These are phyloP conservation scores for Penicillium mononematosum DNA, from an alignment of 495 filamentous ascomycete species.

Conservation along the genomic window DNA sequence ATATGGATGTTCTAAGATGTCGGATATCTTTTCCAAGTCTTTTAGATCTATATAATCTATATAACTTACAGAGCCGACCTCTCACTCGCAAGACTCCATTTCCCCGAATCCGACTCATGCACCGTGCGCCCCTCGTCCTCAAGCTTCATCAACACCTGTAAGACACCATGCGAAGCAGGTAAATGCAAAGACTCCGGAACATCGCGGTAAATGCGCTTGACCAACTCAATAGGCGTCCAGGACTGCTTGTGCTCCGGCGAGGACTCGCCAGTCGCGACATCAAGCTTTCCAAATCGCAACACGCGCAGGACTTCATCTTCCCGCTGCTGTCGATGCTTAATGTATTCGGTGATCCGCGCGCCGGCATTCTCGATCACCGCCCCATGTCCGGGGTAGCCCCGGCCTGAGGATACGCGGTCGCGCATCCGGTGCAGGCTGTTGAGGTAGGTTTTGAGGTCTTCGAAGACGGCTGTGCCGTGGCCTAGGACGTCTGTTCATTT, in stretches of 20 bases:
- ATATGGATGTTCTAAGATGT: no score
- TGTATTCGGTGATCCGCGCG: conserved; percentile 73
- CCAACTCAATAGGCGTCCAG: conserved; percentile 77
- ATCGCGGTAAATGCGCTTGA: conserved; percentile 79
- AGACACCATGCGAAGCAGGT: conserved; percentile 66
- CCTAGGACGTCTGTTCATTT: conserved; percentile 67
- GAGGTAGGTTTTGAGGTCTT: conserved; percentile 74
- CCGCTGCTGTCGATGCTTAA: conserved; percentile 71
- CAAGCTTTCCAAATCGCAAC: conserved; percentile 47
- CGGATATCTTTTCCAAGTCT: no score
- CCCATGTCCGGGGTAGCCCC: conserved; percentile 90
- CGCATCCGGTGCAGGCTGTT: conserved; percentile 71
- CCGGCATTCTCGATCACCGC: conserved; percentile 65
- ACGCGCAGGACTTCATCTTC: conserved; percentile 79
- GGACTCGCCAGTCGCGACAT: conserved; percentile 33
- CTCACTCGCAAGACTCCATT: conserved; percentile 50
- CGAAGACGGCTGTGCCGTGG: conserved; percentile 90
- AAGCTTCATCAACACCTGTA: conserved; percentile 69
- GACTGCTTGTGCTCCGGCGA: conserved; percentile 30
- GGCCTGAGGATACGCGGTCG: conserved; percentile 53
- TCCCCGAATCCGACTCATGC: conserved; percentile 45
- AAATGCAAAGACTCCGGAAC: conserved; percentile 71
- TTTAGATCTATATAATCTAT: not conserved
- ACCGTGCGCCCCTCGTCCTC: conserved; percentile 62
- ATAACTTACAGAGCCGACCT: conserved; percentile 31